Evolutionary conservation across 2,329 filamentous ascomycete genomes (phyloP), one percentile per base, ranked within the genome.

Genomic region (Botrytis byssoidea): DNA sequence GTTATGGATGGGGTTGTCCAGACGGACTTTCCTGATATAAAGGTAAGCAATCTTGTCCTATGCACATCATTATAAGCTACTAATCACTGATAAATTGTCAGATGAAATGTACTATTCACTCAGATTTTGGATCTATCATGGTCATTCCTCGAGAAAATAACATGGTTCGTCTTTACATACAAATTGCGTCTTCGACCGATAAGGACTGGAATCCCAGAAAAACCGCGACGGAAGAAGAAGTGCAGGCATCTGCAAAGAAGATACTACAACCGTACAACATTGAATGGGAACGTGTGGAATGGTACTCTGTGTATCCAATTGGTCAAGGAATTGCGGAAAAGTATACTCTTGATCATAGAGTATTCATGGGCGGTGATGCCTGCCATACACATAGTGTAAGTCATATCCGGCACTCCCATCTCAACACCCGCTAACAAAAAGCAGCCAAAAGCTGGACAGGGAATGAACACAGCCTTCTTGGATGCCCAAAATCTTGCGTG

Each of bases 401-500:
- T 83, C 6, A 9, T 55, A 35, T 42, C 5, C 32, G 22, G 12
- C 42, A 3, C 3, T 12, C 37, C 20, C 48, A 59, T 32, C 35
- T 25, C 29, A n/a, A 22, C 25, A 57, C 32, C 40, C 14, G 66
- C 48, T 69, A 57, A 69, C 51, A 44, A 42, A 6, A 29, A 69
- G 20, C 18, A 90, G 88, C 91, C 91, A 55, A 93, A 93, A 84
- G 92, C 91, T 46, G 92, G 92, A 1, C 92, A 93, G 82, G 92
- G 92, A 44, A 94, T 94, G 92, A 94, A 94, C 79, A 92, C 92
- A 0, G 91, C 91, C 5, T 93, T 94, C 83, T 85, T 92, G 70
- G 92, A 95, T 77, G 94, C 94, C 0, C 89, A 94, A 74, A 98
- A 98, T 82, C 86, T 98, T 59, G 95, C 95, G 12, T 98, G 95